phyloP scores from a whole-genome alignment of 2,329 filamentous ascomycete genomes.

The Trichoderma brevicompactum region DNA sequence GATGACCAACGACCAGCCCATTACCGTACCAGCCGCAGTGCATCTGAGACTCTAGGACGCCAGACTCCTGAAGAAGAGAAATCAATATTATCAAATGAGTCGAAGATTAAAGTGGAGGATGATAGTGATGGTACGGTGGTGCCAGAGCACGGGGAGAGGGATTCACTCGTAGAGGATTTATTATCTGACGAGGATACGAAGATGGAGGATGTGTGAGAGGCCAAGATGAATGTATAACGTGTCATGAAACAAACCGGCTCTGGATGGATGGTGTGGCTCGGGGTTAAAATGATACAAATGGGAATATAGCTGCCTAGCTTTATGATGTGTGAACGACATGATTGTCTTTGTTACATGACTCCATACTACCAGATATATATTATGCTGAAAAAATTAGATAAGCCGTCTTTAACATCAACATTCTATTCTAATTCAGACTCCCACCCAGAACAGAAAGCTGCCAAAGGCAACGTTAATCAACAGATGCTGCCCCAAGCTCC shows the following conservation, averaged over 20 bases:
- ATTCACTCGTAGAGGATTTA: slow-evolving; percentile 47
- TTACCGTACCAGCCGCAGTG: slow-evolving; percentile 51
- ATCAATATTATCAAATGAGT: slow-evolving; percentile 42
- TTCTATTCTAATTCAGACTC: slow-evolving; percentile 29
- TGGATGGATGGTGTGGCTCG: slow-evolving; percentile 6
- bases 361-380: background rate
- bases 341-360: background rate
- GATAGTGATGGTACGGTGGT: slow-evolving; percentile 34
- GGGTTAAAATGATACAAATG: background rate
- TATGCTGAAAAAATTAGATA: background rate
- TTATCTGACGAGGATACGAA: slow-evolving; percentile 48
- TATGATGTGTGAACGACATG: slow-evolving; percentile 12
- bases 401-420: slow-evolving; percentile 29
- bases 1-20: slow-evolving; percentile 49
- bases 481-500: slow-evolving; percentile 82
- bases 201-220: slow-evolving; percentile 37
- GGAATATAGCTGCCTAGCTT: slow-evolving; percentile 2
- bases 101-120: slow-evolving; percentile 55
- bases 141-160: slow-evolving; percentile 33
- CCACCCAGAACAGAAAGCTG: slow-evolving; percentile 61
- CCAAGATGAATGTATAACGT: slow-evolving; percentile 17
- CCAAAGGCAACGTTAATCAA: slow-evolving; percentile 69
- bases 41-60: slow-evolving; percentile 44
- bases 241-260: slow-evolving; percentile 10
- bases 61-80: slow-evolving; percentile 46